Base-by-base conservation (phyloP, 257 asterid genomes). In the Misopates orontium region DNA sequence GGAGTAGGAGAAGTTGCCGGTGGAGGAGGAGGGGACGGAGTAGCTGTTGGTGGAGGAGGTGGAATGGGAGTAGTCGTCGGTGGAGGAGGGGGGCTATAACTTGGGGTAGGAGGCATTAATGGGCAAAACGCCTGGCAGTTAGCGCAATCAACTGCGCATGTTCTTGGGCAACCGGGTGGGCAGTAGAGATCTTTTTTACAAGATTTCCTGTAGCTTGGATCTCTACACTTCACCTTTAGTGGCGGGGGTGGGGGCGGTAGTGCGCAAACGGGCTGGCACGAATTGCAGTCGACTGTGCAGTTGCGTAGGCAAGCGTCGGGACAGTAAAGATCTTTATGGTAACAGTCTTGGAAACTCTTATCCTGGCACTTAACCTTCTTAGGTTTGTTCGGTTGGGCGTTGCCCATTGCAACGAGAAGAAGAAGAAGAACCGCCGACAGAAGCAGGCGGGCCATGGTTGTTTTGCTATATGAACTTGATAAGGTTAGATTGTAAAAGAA, bases 321-420 rank as follows among this genome's bases (percentile, higher is more conserved):
- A 39, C 96, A 89, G 57, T 24, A 52, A 4, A 78, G 78, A 19
- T 79, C 76, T 56, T 73, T 67, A 0, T 61, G 40, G 78, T 39
- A 66, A 63, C 96, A 84, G 0, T 0, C 4, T 0, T 84, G 28
- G 76, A 72, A 84, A 5, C 58, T 77, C 73, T 36, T 73, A 57
- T 88, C 89, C 58, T 51, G 62, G 54, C 96, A 89, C 73, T 59
- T 77, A 10, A 84, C 84, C 70, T 75, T 83, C 77, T 68, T 71
- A 4, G 78, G 82, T 12, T 51, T 31, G 57, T 40, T 70, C 15
- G 81, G 78, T 17, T 70, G 81, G 2, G 73, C 87, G 32, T 72
- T 71, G 3, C 80, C 80, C 19, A 69, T 45, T 50, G 62, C 74
- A 48, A 71, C 78, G 64, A 62, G 3, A 5, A 79, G 68, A 8